These are phyloP conservation scores for Endocalyx cinctus DNA, from an alignment of 2,329 filamentous ascomycete species.

Conservation along the genomic window DNA sequence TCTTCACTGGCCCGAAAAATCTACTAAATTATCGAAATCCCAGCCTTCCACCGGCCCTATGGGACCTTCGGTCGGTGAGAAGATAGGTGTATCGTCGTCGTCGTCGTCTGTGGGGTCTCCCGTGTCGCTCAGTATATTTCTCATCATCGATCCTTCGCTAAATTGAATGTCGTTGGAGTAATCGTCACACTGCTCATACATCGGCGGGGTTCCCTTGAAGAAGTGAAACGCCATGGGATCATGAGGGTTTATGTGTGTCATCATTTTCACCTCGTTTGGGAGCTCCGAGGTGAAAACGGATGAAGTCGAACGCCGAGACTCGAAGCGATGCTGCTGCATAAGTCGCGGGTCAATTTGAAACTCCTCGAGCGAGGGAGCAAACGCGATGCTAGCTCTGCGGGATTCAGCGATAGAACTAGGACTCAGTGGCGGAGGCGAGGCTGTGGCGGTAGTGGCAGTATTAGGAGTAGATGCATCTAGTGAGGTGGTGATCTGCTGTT, in stretches of 20 bases:
- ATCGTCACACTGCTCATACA: too few species aligned
- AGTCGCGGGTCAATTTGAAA: slow-evolving; percentile 19
- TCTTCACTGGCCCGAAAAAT: too few species aligned
- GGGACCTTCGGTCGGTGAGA: slow-evolving; percentile 12
- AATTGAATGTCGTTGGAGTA: too few species aligned
- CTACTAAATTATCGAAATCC: too few species aligned
- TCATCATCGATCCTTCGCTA: too few species aligned
- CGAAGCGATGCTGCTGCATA: slow-evolving; percentile 18
- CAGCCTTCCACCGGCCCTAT: slow-evolving; percentile 10
- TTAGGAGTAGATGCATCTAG: slow-evolving; percentile 9
- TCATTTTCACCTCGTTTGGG: slow-evolving; percentile 37
- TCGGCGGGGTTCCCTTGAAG: slow-evolving; percentile 15
- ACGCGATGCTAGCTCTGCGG: slow-evolving; percentile 17
- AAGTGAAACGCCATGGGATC: slow-evolving; percentile 25
- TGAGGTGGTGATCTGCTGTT: slow-evolving; percentile 11
- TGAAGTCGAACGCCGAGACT: too few species aligned
- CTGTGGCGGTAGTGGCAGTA: slow-evolving; percentile 12
- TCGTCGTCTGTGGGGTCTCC: slow-evolving; percentile 2
- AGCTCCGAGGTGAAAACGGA: slow-evolving; percentile 40
- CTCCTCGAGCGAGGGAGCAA: slow-evolving; percentile 23
- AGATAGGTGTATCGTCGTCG: slow-evolving; percentile 9
- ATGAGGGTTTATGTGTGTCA: slow-evolving; percentile 29
- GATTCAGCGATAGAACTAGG: slow-evolving; percentile 15
- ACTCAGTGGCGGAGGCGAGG: slow-evolving; percentile 23
- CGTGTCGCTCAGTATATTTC: too few species aligned